These are phyloP conservation scores for Mortierella sp. DNA, from an alignment of 371 early-diverging fungal genomes.

Conservation along the genomic window DNA sequence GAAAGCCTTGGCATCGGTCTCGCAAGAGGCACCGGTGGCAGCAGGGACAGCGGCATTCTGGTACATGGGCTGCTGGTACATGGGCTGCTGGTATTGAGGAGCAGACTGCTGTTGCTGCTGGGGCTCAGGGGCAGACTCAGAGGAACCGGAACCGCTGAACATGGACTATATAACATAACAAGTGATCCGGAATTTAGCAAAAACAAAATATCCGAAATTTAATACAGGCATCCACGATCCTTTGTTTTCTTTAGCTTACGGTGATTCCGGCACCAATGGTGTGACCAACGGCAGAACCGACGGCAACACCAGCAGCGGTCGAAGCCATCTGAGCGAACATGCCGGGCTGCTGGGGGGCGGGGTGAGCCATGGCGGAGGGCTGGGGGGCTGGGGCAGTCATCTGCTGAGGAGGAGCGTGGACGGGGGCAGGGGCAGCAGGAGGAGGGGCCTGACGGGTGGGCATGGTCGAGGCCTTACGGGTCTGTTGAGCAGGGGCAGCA, in stretches of 20 bases:
- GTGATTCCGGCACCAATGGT: constrained; percentile 61
- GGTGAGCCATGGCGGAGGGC: constrained; percentile 59
- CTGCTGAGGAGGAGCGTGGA: constrained; percentile 42
- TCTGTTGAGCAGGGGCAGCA: constrained; percentile 71
- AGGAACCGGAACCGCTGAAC: constrained; percentile 53
- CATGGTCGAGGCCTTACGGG: constrained; percentile 77
- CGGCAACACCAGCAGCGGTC: constrained; percentile 94
- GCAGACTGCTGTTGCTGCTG: constrained; percentile 39
- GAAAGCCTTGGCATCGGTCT: constrained; percentile 88
- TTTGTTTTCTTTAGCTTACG: no score
- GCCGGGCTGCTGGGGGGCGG: constrained; percentile 69
- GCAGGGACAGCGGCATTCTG: constrained; percentile 59
- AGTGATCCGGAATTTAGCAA: not conserved
- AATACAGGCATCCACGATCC: no score
- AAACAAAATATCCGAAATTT: not conserved
- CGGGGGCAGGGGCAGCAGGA: constrained; percentile 52
- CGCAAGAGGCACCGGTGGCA: constrained; percentile 71
- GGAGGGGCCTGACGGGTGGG: constrained; percentile 74
- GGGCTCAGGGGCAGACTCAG: constrained; percentile 43
- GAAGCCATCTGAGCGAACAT: constrained; percentile 73
- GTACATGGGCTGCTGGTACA: constrained; percentile 61
- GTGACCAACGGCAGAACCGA: constrained; percentile 88
- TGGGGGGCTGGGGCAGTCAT: constrained; percentile 59
- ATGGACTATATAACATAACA: constrained; percentile 28
- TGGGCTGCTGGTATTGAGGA: constrained; percentile 56